Percentiles rank a stretch among this genome's conserved stretches.
These are phyloP conservation scores for Tetraselmis chui DNA, from an alignment of 139 green algal genomes.

Conservation along the genomic window DNA sequence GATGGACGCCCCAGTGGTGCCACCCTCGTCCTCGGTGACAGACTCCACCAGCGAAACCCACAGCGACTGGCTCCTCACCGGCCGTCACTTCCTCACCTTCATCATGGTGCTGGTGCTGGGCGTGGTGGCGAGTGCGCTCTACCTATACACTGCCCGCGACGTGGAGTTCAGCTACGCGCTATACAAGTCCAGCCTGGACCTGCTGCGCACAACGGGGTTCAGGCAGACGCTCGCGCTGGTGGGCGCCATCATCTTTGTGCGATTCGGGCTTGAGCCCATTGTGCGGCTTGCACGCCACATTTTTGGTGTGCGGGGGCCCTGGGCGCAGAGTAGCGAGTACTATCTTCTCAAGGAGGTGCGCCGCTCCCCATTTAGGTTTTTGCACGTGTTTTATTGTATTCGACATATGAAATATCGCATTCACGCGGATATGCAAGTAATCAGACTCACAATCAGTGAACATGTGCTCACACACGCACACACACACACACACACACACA, in stretches of 20 bases:
- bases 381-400: too few species aligned
- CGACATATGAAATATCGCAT: too few species aligned
- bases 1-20: not conserved
- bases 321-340: slow-evolving; percentile 46
- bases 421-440: too few species aligned
- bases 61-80: not conserved
- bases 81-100: not conserved
- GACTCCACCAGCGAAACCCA: not conserved
- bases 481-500: too few species aligned
- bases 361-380: too few species aligned
- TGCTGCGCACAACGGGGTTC: not conserved
- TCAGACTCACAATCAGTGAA: too few species aligned
- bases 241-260: slow-evolving; percentile 1
- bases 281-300: slow-evolving; percentile 33
- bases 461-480: too few species aligned
- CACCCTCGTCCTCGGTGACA: not conserved
- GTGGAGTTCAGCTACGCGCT: not conserved
- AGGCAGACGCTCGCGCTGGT: slow-evolving; percentile 15
- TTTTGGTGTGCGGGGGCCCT: slow-evolving; percentile 32
- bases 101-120: not conserved
- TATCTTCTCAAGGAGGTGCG: slow-evolving; percentile 13
- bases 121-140: not conserved
- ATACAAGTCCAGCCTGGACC: not conserved
- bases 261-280: slow-evolving; percentile 39
- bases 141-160: not conserved